Evolutionary conservation across 2,329 filamentous ascomycete species (phyloP), one percentile per base, ranked within the genome.

Genomic region (Pestalotiopsis sp.): DNA sequence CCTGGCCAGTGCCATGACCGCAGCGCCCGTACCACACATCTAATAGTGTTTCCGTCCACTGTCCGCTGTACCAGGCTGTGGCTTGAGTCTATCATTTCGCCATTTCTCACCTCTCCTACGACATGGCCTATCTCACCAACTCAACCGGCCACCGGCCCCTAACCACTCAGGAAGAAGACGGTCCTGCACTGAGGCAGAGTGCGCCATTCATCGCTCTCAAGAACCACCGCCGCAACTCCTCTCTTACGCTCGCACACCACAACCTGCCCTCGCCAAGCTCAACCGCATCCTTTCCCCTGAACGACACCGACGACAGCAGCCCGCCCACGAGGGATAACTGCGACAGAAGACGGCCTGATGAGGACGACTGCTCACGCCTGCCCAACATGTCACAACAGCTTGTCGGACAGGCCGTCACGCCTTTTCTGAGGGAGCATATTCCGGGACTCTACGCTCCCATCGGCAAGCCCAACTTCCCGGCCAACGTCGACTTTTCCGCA

Each of bases 341-440:
- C 75, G 83, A 88, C 71, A 82, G 85, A 71, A 78, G 83, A 69
- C 80, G 85, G 68, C 83, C 83, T 25, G 82, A 86, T 69, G 85
- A 87, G 69, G 82, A 84, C 71, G 83, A 85, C 70, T 80, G 80
- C 66, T 81, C 82, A 56, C 82, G 86, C 23, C 80, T 88, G 63
- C 82, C 84, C 74, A 88, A 85, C 77, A 89, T 90, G 85, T 84
- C 87, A 62, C 84, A 85, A 70, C 91, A 91, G 73, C 87, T 94
- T 68, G 91, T 93, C 71, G 88, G 90, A 75, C 90, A 93, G 82
- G 93, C 93, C 68, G 90, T 97, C 71, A 92, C 92, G 45, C 95
- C 95, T 1, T 98, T 97, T 78, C 88, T 98, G 66, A 91, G 93
- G 73, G 92, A 94, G 78, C 95, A 98, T 77, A 97, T 98, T 64